Evolutionary conservation across 2,329 filamentous ascomycete genomes (phyloP), one percentile per base, ranked within the genome.

Genomic region (Orbilia oligospora): DNA sequence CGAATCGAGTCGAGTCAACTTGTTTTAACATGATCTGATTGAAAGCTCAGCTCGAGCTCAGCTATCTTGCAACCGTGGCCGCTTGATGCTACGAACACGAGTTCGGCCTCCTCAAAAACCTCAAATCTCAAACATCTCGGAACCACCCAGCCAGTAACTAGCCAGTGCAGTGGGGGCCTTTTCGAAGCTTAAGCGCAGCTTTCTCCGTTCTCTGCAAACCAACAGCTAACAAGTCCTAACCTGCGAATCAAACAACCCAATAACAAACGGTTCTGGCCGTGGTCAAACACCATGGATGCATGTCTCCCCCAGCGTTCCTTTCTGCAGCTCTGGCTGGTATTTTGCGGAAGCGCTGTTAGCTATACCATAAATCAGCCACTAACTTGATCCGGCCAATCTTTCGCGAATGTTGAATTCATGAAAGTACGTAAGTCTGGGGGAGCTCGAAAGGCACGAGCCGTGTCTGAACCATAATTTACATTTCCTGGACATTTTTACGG

Each of bases 111-210:
- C 33, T 36, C 46, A 16, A 53, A 30, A 4, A 6, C 33, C 33
- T 36, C 46, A 16, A 53, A 30, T 16, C 30, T 53, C 27, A 22
- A 27, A 67, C 46, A 49, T n/a, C 36, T 49, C 58, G 65, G 41
- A 46, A 68, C 46, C 18, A 38, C 56, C 72, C 61, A 64, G 36
- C 73, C 73, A 77, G 73, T 71, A n/a, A n/a, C n/a, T n/a, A 30
- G 27, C 27, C 27, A 30, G 27, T 30, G 27, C 27, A 30, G 27
- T 30, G 58, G 58, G 67, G 46, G 67, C 44, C 41, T 24, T n/a
- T 61, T 71, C 61, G 30, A 36, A 71, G 67, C 61, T 77, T 77
- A 77, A 71, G 73, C 73, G 73, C 73, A 77, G 36, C 36, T 49
- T n/a, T 65, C 30, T 41, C 56, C 61, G 48, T 30, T 30, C 70